A percentile compares a stretch with the other conserved stretches of the same genome.
Conservation (phyloP, 768 basidiomycete species). For the Rhodotorula toruloides region DNA sequence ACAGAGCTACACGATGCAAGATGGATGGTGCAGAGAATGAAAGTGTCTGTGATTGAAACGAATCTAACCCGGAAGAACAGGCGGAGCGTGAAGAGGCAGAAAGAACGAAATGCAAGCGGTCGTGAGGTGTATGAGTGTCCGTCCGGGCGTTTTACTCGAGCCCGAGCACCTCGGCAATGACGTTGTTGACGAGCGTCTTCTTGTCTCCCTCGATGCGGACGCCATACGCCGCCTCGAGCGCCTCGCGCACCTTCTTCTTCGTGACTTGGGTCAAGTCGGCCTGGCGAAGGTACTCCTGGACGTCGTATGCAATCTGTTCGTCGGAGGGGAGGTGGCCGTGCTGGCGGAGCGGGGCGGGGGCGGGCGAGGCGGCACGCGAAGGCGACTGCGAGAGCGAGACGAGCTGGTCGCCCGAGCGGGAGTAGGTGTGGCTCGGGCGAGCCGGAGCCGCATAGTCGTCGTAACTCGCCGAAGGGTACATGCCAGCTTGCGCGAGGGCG, state of each 20-base stretch:
- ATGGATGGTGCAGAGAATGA: no score
- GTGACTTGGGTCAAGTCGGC: constrained; percentile 87
- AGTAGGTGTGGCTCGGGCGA: background rate
- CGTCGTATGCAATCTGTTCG: constrained; percentile 12
- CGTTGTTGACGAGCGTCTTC: constrained; percentile 65
- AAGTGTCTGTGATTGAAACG: no score
- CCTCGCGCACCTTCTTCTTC: constrained; percentile 80
- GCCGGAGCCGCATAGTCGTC: background rate
- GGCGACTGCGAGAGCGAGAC: constrained; percentile 6
- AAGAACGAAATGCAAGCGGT: no score
- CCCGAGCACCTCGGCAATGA: constrained; percentile 55
- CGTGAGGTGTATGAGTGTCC: no score
- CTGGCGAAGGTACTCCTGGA: constrained; percentile 60
- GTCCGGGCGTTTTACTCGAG: no score
- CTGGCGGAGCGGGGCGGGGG: background rate
- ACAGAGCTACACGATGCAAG: no score
- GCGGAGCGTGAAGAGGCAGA: no score
- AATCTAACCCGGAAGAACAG: no score
- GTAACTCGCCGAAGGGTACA: no score
- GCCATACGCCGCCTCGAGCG: constrained; percentile 74
- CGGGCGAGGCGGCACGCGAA: constrained; percentile 2
- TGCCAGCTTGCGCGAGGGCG: constrained; percentile 9
- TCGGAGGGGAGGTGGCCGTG: no score
- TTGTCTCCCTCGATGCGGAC: constrained; percentile 66
- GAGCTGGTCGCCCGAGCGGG: constrained; percentile 1